Evolutionary conservation across 495 filamentous ascomycete genomes (phyloP).

Genomic region (Penicillium herquei): DNA sequence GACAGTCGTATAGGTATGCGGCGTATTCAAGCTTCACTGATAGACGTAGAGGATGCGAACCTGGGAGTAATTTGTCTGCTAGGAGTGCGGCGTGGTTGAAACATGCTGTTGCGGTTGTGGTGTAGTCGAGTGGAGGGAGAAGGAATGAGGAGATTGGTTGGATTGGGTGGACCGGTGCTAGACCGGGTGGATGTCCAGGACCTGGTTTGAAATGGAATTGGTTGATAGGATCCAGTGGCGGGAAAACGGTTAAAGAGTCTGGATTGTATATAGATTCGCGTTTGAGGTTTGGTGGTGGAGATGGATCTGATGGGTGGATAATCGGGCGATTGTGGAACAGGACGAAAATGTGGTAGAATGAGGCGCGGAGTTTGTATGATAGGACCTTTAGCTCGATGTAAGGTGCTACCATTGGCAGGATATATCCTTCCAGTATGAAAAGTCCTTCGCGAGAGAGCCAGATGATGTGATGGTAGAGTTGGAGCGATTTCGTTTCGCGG

Average conservation of each 20-base stretch:
- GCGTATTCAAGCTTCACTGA: constrained; percentile 90
- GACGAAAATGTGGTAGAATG: constrained; percentile 95
- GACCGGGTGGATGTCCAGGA: constrained; percentile 35
- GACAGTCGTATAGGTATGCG: constrained; percentile 94
- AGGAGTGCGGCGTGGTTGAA: constrained; percentile 77
- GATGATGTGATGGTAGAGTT: constrained; percentile 85
- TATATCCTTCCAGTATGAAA: constrained; percentile 78
- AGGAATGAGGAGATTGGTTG: constrained; percentile 63
- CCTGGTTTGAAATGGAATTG: constrained; percentile 5
- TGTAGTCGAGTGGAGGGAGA: constrained; percentile 76
- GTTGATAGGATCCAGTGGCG: not conserved
- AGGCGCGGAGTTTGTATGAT: constrained; percentile 85
- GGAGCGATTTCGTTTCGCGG: constrained; percentile 74
- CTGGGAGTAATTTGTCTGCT: constrained; percentile 72
- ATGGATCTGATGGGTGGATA: constrained; percentile 46
- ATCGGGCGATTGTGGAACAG: constrained; percentile 83
- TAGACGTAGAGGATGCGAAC: constrained; percentile 84
- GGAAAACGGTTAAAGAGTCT: constrained; percentile 15
- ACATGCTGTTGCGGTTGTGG: constrained; percentile 72
- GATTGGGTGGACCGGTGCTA: constrained; percentile 46
- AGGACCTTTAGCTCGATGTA: constrained; percentile 81
- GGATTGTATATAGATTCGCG: constrained; percentile 30
- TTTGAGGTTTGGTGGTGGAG: constrained; percentile 26
- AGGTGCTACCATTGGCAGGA: constrained; percentile 72
- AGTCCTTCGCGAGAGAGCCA: constrained; percentile 94